Evolutionary conservation across 805 yeast genomes (phyloP).

Genomic region (Metschnikowia colocasiae): DNA sequence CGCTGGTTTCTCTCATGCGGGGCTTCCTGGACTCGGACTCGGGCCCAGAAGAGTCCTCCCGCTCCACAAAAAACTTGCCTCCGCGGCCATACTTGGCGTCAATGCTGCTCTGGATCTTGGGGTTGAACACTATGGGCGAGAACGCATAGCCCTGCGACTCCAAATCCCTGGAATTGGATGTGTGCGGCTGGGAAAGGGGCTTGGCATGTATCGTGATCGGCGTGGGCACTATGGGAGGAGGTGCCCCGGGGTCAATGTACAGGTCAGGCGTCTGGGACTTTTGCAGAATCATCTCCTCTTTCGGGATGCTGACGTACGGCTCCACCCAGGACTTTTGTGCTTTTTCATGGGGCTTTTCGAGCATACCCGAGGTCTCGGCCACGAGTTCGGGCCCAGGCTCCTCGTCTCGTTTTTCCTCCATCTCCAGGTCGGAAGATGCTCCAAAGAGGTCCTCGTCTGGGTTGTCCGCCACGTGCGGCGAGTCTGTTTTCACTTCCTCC

Average conservation of each 20-base stretch:
- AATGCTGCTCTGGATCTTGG: slow-evolving; percentile 67
- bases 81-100: slow-evolving; percentile 88
- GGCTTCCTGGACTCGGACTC: slow-evolving; percentile 10
- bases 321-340: background rate
- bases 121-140: slow-evolving; percentile 80
- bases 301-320: slow-evolving; percentile 48
- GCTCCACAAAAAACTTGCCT: slow-evolving; percentile 75
- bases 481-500: background rate
- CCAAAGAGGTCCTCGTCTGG: slow-evolving; percentile 19
- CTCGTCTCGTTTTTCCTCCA: slow-evolving; percentile 1
- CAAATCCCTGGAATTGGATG: background rate
- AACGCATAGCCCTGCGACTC: slow-evolving; percentile 52
- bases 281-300: slow-evolving; percentile 49
- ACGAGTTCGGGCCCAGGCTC: background rate
- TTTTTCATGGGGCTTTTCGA: background rate
- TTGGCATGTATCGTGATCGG: slow-evolving; percentile 35
- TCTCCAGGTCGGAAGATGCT: slow-evolving; percentile 14
- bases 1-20: slow-evolving; percentile 15
- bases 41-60: slow-evolving; percentile 22
- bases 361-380: background rate
- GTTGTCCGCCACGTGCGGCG: background rate
- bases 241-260: slow-evolving; percentile 82
- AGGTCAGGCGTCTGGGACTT: slow-evolving; percentile 11
- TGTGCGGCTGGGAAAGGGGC: background rate
- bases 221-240: slow-evolving; percentile 56